These are phyloP conservation scores for Coemansia umbellata DNA, from an alignment of 192 early-diverging fungal species.

Conservation along the genomic window DNA sequence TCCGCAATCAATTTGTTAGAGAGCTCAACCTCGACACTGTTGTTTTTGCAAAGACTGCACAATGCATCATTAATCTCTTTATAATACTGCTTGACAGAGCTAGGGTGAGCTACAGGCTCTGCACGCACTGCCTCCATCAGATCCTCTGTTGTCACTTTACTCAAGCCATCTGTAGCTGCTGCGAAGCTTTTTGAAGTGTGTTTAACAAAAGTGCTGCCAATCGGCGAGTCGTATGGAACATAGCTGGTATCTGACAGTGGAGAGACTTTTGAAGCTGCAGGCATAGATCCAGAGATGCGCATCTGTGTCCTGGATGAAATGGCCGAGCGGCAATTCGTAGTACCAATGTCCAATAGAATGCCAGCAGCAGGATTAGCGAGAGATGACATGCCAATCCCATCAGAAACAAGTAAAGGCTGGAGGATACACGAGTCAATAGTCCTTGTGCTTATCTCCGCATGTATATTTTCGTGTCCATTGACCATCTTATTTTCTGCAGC, in stretches of 20 bases:
- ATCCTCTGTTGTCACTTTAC: background rate
- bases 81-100: slow-evolving; percentile 3
- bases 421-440: slow-evolving; percentile 14
- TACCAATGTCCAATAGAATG: background rate
- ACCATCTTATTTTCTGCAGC: background rate
- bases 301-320: no score
- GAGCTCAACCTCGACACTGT: background rate
- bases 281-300: no score
- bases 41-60: background rate
- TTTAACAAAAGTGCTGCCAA: slow-evolving; percentile 2
- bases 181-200: background rate
- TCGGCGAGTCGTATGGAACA: slow-evolving; percentile 13
- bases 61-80: slow-evolving; percentile 4
- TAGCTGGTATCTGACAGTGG: background rate
- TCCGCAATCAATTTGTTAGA: slow-evolving; percentile 4
- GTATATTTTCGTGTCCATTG: background rate
- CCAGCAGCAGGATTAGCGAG: background rate
- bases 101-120: background rate
- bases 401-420: slow-evolving; percentile 18
- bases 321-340: no score
- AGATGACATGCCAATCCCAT: slow-evolving; percentile 16
- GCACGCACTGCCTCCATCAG: slow-evolving; percentile 4
- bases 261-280: no score
- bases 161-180: background rate
- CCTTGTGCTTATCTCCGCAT: background rate